Conservation (phyloP, 257 asterid genomes). For the Primulina eburnea region DNA sequence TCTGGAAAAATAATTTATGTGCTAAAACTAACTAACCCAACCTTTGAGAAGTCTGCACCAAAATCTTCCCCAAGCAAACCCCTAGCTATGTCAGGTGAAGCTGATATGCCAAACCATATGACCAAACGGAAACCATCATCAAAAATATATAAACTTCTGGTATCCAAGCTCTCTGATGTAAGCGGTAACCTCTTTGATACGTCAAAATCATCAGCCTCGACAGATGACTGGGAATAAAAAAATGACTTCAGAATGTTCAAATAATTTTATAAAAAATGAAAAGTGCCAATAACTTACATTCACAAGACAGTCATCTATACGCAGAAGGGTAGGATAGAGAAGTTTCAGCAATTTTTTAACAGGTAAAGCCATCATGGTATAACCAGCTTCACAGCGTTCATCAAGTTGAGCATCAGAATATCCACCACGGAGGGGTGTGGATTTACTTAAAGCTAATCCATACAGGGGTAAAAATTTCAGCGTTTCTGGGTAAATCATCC, state of each 20-base stretch:
- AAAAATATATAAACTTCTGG: conserved; percentile 75
- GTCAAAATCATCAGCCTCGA: conserved; percentile 48
- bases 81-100: conserved; percentile 73
- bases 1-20: neutral
- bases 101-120: conserved; percentile 85
- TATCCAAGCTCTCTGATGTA: conserved; percentile 79
- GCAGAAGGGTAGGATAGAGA: conserved; percentile 70
- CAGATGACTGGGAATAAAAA: conserved; percentile 33
- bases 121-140: conserved; percentile 92
- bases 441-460: conserved; percentile 70
- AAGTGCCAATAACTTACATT: conserved; percentile 38
- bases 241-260: conserved; percentile 22
- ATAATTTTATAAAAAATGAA: neutral
- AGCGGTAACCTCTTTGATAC: conserved; percentile 68
- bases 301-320: conserved; percentile 59
- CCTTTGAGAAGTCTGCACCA: conserved; percentile 78
- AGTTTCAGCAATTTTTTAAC: conserved; percentile 65
- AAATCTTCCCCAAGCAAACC: conserved; percentile 76
- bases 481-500: conserved; percentile 92
- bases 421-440: conserved; percentile 88
- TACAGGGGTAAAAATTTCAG: conserved; percentile 63
- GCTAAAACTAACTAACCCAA: conserved; percentile 26
- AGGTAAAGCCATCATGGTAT: conserved; percentile 77
- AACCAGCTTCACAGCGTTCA: conserved; percentile 75
- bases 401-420: conserved; percentile 75